A percentile compares a stretch with the other conserved stretches of the same genome.
These are phyloP conservation scores for Nemania sp. DNA, from an alignment of 2,329 filamentous ascomycete species.

Conservation along the genomic window DNA sequence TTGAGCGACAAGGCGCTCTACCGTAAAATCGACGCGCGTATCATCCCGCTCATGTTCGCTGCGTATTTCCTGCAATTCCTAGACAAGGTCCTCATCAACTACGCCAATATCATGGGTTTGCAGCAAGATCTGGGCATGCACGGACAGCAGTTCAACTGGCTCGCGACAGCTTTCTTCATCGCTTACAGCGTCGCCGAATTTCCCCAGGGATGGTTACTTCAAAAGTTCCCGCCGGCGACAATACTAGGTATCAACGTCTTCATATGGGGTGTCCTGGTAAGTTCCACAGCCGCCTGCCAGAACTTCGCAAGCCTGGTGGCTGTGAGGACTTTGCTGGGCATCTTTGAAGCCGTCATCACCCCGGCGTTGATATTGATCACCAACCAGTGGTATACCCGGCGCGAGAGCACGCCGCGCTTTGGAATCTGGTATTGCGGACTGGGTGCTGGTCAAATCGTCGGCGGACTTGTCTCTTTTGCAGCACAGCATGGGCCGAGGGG, in stretches of 20 bases:
- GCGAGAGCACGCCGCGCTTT: constrained; percentile 72
- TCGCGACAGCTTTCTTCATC: constrained; percentile 73
- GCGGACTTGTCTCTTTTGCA: constrained; percentile 62
- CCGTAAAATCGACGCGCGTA: constrained; percentile 68
- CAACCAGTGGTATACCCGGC: constrained; percentile 78
- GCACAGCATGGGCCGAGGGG: constrained; percentile 62
- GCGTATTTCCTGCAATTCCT: constrained; percentile 73
- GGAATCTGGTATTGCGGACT: constrained; percentile 74
- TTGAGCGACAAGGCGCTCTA: constrained; percentile 16
- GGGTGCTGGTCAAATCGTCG: constrained; percentile 67
- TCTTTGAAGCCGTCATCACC: constrained; percentile 76
- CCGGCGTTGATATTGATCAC: constrained; percentile 77
- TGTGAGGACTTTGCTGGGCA: constrained; percentile 75
- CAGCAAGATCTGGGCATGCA: constrained; percentile 64
- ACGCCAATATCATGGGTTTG: constrained; percentile 75
- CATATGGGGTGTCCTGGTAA: constrained; percentile 70
- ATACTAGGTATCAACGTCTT: constrained; percentile 70
- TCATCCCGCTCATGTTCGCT: constrained; percentile 71
- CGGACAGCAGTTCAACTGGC: constrained; percentile 72
- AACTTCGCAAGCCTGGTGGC: constrained; percentile 72
- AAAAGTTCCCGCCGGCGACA: constrained; percentile 70
- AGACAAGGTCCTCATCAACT: constrained; percentile 74
- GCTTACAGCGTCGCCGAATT: constrained; percentile 70
- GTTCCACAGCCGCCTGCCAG: constrained; percentile 71
- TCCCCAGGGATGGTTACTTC: constrained; percentile 71